Percentiles rank a stretch among this genome's conserved stretches.
phyloP scores from a whole-genome alignment of 1,139 yeast species.

The Meyerozyma smithsonii region DNA sequence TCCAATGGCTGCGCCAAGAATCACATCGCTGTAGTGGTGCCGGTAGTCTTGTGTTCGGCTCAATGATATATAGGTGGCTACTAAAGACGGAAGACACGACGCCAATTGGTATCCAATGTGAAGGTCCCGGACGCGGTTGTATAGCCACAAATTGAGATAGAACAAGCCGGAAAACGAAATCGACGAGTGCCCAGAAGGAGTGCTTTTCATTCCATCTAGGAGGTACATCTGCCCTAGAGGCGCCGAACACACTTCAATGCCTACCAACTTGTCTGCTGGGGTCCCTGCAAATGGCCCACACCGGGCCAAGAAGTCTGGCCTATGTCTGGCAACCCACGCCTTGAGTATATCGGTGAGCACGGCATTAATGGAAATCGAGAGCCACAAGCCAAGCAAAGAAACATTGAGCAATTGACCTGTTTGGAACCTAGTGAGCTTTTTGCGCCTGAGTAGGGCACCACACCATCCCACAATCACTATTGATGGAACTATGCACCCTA shows the following conservation, averaged over 20 bases:
- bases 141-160: constrained; percentile 26
- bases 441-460: constrained; percentile 4
- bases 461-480: constrained; percentile 11
- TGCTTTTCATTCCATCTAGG: constrained; percentile 69
- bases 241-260: constrained; percentile 28
- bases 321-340: constrained; percentile 22
- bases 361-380: constrained; percentile 11
- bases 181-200: constrained; percentile 81
- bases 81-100: constrained; percentile 22
- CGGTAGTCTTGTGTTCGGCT: constrained; percentile 41
- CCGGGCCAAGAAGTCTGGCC: constrained; percentile 23
- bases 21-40: constrained; percentile 41
- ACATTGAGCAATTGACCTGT: not conserved
- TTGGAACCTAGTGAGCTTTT: not conserved
- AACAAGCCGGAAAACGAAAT: constrained; percentile 62
- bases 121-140: not conserved
- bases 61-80: constrained; percentile 43
- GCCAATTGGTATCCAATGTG: constrained; percentile 7
- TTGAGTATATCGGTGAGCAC: constrained; percentile 21
- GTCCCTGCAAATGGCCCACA: constrained; percentile 16
- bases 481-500: constrained; percentile 13
- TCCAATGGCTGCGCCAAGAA: constrained; percentile 34
- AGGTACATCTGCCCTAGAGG: constrained; percentile 49
- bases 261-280: constrained; percentile 11
- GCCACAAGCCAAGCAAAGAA: constrained; percentile 9